Base-by-base conservation (phyloP, 441 rosid species). In the Syzygium malaccense region DNA sequence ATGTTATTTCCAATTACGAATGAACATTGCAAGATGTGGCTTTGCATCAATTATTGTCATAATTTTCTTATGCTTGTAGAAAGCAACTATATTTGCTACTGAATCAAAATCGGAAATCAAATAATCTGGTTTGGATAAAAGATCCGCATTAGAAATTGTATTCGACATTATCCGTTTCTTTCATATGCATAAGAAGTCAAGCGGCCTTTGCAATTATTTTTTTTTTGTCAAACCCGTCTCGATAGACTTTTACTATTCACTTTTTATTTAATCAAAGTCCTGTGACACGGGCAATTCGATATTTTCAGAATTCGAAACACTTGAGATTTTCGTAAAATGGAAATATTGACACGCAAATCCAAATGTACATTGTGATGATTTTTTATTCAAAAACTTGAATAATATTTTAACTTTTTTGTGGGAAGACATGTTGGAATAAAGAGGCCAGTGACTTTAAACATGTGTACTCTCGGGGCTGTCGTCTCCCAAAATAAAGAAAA, bases 141-240 rank as follows among this genome's bases (percentile, higher is more conserved):
- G 49, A 23, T 71, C 51, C 1, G 3, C 49, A 20, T 71, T 71
- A 23, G 83, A 75, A 17, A 41, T 14, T 0, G 53, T 75, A 12
- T 75, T 75, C n/a, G 3, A 41, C 13, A 23, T 41, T 75, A 23
- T 12, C n/a, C 6, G 18, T 23, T 23, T 75, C 51, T 75, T 75
- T 41, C 83, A 12, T 41, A 23, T 41, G 10, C 12, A 41, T 41
- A 41, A 23, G 51, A 75, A 75, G 48, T 4, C n/a, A 23, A 23
- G 41, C 6, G 18, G n/a, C n/a, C 28, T 41, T 41, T 23, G 51
- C 6, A 2, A 6, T 7, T 75, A 75, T 3, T 23, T 75, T 54
- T 54, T 53, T 25, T 8, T 20, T 23, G 53, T 13, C 83, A 23
- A 23, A 41, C n/a, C 0, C n/a, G 0, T 41, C n/a, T 75, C 0